Base-by-base conservation (phyloP, 2,329 filamentous ascomycete species). In the Sclerotinia sclerotiorum region DNA sequence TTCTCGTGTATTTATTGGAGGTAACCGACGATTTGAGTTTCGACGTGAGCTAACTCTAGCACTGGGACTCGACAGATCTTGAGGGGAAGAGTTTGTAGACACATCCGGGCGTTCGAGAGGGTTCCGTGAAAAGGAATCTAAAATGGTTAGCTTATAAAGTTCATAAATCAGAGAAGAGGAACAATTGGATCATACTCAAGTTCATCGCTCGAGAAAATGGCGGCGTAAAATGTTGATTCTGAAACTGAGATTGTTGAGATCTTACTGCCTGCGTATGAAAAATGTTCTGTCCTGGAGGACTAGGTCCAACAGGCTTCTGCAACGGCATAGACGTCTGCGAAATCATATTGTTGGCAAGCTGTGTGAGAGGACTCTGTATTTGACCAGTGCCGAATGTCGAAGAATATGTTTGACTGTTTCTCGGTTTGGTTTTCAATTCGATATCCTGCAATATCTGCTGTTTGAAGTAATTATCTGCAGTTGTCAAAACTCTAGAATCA, bases 41-140 rank as follows among this genome's bases (percentile, higher is more conserved):
- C 73, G 73, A 32, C 75, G 75, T 17, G 73, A 64, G 64, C 70
- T 76, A 51, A 73, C 68, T 71, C 72, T 73, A 15, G 69, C 68
- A 10, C 74, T 73, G 29, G 76, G 76, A 63, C 76, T 78, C 19
- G 76, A 77, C 15, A 63, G 63, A 7, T 62, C 67, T 4, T 70
- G 68, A 24, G 76, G 72, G 29, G 74, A 74, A n/a, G 72, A 74
- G 19, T 56, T 69, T 32, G 48, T 35, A 1, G 71, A 42, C 19
- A 46, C 19, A 58, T 70, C 44, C 24, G 57, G 44, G 7, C 60
- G 58, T 15, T 68, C 39, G 29, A 71, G 72, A 56, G 65, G 62
- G 44, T 69, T 76, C n/a, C 70, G 68, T 19, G 39, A 24, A 56
- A 72, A 74, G 2, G 69, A 68, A 69, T 61, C 76, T 77, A 29